phyloP scores from a whole-genome alignment of 106 monocot genomes.

The Dendrobium nobile region DNA sequence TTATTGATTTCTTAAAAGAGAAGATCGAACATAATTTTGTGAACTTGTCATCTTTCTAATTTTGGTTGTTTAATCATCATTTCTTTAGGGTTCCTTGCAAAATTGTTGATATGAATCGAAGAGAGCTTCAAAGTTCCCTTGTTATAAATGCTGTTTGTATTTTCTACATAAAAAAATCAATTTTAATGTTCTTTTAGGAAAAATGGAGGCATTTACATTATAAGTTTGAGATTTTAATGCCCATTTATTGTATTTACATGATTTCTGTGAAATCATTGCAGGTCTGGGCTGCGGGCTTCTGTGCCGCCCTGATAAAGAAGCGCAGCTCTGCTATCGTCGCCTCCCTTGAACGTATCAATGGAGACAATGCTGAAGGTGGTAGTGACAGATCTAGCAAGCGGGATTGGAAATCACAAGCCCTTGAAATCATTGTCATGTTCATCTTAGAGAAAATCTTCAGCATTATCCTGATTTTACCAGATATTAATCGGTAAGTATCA shows the following conservation, averaged over 20 bases:
- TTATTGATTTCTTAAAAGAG: background rate
- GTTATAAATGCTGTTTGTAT: background rate
- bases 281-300: conserved; percentile 98
- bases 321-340: conserved; percentile 22
- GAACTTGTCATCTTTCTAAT: background rate
- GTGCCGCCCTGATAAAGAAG: conserved; percentile 72
- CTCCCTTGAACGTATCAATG: conserved; percentile 21
- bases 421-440: conserved; percentile 48
- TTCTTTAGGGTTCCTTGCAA: background rate
- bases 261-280: conserved; percentile 18
- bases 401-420: conserved; percentile 17
- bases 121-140: background rate
- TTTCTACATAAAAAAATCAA: background rate
- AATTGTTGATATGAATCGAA: background rate
- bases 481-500: conserved; percentile 60
- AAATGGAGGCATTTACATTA: background rate
- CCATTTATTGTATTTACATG: background rate
- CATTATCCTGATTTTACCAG: conserved; percentile 48
- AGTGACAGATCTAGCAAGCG: conserved; percentile 6
- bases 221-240: no score
- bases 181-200: background rate
- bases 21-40: background rate
- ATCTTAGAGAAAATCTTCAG: conserved; percentile 60
- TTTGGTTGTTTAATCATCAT: background rate
- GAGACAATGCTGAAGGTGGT: conserved; percentile 11